A percentile compares a stretch with the other conserved stretches of the same genome.
Evolutionary conservation across 2,329 filamentous ascomycete genomes (phyloP).

Genomic region (Daldinia eschscholtzii): DNA sequence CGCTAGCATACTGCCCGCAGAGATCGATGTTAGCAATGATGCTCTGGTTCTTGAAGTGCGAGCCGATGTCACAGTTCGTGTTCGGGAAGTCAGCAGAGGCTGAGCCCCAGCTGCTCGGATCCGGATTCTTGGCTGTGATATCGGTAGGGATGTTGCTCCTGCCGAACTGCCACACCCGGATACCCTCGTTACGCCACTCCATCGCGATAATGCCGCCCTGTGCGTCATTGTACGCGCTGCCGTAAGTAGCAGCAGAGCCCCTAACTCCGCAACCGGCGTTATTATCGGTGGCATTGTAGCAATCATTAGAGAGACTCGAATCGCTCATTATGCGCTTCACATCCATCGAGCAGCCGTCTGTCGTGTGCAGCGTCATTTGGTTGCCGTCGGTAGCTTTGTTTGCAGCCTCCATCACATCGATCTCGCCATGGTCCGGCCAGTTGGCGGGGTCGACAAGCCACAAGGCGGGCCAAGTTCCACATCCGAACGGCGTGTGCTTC

Average conservation of each 20-base stretch:
- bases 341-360: conserved; percentile 63
- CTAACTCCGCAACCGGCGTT: conserved; percentile 71
- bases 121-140: conserved; percentile 64
- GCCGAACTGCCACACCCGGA: conserved; percentile 73
- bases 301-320: conserved; percentile 57
- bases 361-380: conserved; percentile 71
- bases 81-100: conserved; percentile 74
- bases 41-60: conserved; percentile 73
- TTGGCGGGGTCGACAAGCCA: conserved; percentile 72
- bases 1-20: conserved; percentile 69
- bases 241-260: conserved; percentile 60
- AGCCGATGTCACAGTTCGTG: conserved; percentile 70
- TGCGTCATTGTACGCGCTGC: conserved; percentile 63
- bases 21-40: conserved; percentile 76
- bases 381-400: conserved; percentile 69
- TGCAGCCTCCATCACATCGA: conserved; percentile 71
- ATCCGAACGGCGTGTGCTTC: conserved; percentile 72
- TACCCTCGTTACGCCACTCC: conserved; percentile 71
- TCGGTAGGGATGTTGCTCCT: conserved; percentile 63
- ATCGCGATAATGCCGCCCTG: conserved; percentile 72
- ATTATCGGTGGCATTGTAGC: conserved; percentile 62
- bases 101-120: conserved; percentile 72
- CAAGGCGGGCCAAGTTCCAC: conserved; percentile 74
- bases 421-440: conserved; percentile 75
- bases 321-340: conserved; percentile 68